Evolutionary conservation across 768 basidiomycete species (phyloP).

Genomic region (Pleurotus tuber-regium): DNA sequence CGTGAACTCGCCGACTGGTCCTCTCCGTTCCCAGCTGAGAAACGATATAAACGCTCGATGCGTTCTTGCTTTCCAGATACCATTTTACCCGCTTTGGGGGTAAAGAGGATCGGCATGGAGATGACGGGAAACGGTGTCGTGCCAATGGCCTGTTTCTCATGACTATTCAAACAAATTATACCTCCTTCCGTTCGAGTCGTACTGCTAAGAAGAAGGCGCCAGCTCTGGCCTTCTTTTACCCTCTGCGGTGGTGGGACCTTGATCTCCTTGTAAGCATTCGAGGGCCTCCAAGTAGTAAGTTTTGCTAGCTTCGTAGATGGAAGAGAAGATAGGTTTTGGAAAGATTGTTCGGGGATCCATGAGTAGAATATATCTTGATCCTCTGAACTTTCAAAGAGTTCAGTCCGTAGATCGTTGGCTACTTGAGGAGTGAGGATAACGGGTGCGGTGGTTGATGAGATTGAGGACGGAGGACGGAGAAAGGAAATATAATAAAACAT

Average conservation of each 20-base stretch:
- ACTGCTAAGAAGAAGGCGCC: conserved; percentile 59
- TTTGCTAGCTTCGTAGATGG: conserved; percentile 47
- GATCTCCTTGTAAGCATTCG: conserved; percentile 75
- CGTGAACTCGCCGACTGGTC: conserved; percentile 15
- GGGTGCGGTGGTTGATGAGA: conserved; percentile 37
- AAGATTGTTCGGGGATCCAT: conserved; percentile 42
- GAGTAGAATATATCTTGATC: conserved; percentile 67
- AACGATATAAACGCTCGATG: conserved; percentile 55
- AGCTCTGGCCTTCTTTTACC: conserved; percentile 51
- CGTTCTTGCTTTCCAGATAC: conserved; percentile 57
- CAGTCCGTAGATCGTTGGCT: conserved; percentile 88
- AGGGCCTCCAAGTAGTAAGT: conserved; percentile 69
- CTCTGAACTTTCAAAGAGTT: conserved; percentile 50
- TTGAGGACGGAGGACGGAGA: conserved; percentile 76
- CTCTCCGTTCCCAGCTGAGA: conserved; percentile 25
- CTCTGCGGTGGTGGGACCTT: conserved; percentile 60
- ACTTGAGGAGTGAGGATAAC: conserved; percentile 80
- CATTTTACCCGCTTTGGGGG: conserved; percentile 20
- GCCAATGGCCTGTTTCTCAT: conserved; percentile 33
- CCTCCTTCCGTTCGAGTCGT: too few relatives aligned
- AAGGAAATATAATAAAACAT: conserved; percentile 94
- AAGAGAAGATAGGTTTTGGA: conserved; percentile 13
- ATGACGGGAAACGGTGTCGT: conserved; percentile 53
- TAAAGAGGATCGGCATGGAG: conserved; percentile 62
- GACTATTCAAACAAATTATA: conserved; percentile 43